Percentiles rank a stretch among this genome's conserved stretches.
phyloP scores from a whole-genome alignment of 768 basidiomycete genomes.

The Termitomyces titanicus region DNA sequence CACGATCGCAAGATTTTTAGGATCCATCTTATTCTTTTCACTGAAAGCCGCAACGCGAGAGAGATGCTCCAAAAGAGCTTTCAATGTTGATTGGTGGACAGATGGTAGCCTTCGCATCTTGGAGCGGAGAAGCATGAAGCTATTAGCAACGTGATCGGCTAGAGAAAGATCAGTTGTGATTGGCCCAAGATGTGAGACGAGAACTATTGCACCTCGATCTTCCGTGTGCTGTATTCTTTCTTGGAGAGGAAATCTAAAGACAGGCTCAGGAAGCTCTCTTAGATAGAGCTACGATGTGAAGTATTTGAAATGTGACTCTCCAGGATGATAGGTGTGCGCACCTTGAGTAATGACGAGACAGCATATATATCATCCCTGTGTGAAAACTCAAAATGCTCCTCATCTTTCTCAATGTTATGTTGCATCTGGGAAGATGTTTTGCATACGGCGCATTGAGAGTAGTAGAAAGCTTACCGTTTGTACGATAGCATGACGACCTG shows the following conservation, averaged over 20 bases:
- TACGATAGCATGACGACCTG: conserved; percentile 80
- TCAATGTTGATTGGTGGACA: conserved; percentile 84
- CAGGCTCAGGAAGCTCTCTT: conserved; percentile 84
- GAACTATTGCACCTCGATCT: conserved; percentile 51
- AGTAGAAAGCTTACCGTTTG: conserved; percentile 55
- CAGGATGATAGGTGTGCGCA: conserved; percentile 24
- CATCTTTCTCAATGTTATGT: conserved; percentile 85
- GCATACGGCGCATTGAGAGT: background rate
- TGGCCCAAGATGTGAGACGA: background rate
- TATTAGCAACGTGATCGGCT: conserved; percentile 72
- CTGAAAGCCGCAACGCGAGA: conserved; percentile 60
- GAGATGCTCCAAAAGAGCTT: conserved; percentile 79
- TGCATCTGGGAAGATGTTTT: conserved; percentile 50
- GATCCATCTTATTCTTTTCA: conserved; percentile 90
- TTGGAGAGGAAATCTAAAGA: conserved; percentile 76
- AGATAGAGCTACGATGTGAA: conserved; percentile 56
- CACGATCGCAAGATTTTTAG: conserved; percentile 88
- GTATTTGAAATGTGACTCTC: background rate
- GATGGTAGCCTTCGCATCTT: conserved; percentile 82
- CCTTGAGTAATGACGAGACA: conserved; percentile 84
- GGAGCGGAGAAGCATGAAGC: conserved; percentile 75
- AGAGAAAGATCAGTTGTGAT: conserved; percentile 2
- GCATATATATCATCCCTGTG: conserved; percentile 75
- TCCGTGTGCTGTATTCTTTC: conserved; percentile 83
- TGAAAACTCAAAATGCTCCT: conserved; percentile 68